Base-by-base conservation (phyloP, 495 filamentous ascomycete species). In the Physcia stellaris region DNA sequence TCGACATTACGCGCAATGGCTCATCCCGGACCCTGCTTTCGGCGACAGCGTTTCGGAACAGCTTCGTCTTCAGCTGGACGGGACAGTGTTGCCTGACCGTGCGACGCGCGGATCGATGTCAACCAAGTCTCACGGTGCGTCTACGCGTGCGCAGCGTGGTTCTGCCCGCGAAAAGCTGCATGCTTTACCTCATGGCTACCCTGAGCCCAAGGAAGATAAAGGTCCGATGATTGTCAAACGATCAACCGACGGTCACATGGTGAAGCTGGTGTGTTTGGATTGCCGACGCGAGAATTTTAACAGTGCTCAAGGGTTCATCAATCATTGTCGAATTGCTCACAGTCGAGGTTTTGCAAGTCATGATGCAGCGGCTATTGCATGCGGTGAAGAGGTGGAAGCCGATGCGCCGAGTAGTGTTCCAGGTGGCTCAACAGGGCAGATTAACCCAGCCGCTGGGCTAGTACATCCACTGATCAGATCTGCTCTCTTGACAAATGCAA, bases 261-360 rank as follows among this genome's bases (percentile, higher is more conserved):
- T 81, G 27, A 92, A 92, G 58, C 70, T 96, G 32, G 75, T 88
- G 35, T 98, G 90, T 60, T 65, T 86, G 35, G 80, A 90, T 52
- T 98, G 90, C 51, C 71, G 83, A 29, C 67, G 85, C 39, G 80
- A 79, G 59, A 81, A 95, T 54, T 96, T 95, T 56, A 86, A 80
- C 31, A 94, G 86, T 57, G 84, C 84, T 1, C 90, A 98, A 56
- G 90, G 90, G 2, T 96, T 98, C 52, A 88, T 98, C 62, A 98
- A 98, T 48, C 90, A 98, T 51, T 95, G 86, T 51, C 86, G 90
- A 29, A 95, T 98, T 40, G 84, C 87, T 6, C 90, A 98, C 58
- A 78, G 76, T 42, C 71, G 84, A 35, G 84, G 86, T 37, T 95
- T 83, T 62, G 80, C 85, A 50, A 95, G 85, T 50, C 90, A 98